Conservation (phyloP, 495 filamentous ascomycete species). For the Penicillium soppii region DNA sequence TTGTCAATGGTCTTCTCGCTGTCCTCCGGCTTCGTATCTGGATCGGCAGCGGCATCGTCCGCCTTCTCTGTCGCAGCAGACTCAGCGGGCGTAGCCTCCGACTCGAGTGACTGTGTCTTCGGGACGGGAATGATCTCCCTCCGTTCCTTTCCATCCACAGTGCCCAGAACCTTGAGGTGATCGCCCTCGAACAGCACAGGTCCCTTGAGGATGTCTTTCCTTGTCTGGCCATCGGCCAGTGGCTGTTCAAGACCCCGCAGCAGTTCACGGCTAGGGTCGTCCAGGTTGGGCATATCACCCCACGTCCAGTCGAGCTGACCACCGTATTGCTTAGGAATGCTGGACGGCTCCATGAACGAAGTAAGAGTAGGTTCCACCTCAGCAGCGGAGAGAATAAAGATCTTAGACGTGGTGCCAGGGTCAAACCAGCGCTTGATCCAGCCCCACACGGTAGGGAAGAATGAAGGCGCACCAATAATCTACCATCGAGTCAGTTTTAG, state of each 20-base stretch:
- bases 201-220: constrained; percentile 37
- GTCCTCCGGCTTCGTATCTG: constrained; percentile 2
- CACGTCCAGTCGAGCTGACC: constrained; percentile 79
- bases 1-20: constrained; percentile 13
- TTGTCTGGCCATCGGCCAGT: constrained; percentile 26
- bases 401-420: constrained; percentile 88
- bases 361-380: constrained; percentile 73
- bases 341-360: constrained; percentile 73
- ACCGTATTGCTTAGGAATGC: constrained; percentile 83
- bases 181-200: constrained; percentile 43
- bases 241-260: constrained; percentile 39
- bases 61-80: constrained; percentile 1
- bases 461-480: constrained; percentile 85
- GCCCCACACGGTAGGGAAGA: constrained; percentile 92
- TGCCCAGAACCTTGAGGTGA: constrained; percentile 39
- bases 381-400: constrained; percentile 73
- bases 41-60: not conserved
- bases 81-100: not conserved
- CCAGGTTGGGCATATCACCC: constrained; percentile 67
- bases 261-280: constrained; percentile 55
- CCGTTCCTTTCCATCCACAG: constrained; percentile 39
- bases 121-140: constrained; percentile 33
- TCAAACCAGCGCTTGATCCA: constrained; percentile 98
- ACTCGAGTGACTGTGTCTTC: not conserved
- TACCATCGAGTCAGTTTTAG: constrained; percentile 27